phyloP scores from a whole-genome alignment of 129 eudicot species.

The Centella asiatica region DNA sequence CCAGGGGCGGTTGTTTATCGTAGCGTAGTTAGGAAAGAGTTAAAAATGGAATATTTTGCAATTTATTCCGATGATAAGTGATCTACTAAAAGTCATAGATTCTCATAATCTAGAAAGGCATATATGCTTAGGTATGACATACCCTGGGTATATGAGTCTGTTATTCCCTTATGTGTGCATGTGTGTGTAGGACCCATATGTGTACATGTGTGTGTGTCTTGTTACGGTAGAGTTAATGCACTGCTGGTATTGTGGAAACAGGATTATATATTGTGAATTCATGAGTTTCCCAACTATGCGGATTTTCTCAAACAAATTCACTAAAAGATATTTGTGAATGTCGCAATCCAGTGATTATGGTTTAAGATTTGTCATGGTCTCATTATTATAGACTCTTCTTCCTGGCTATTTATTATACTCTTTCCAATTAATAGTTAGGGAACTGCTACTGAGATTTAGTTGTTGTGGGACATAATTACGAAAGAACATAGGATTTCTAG shows the following conservation, averaged over 20 bases:
- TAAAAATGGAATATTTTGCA: too few relatives aligned
- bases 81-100: too few relatives aligned
- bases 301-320: neutral
- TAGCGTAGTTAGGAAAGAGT: too few relatives aligned
- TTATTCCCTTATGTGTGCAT: too few relatives aligned
- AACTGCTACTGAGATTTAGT: neutral
- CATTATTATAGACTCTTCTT: neutral
- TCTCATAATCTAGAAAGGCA: too few relatives aligned
- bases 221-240: neutral
- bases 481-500: neutral
- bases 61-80: too few relatives aligned
- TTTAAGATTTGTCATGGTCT: too few relatives aligned
- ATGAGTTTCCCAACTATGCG: neutral
- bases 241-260: neutral
- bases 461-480: neutral
- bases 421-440: neutral
- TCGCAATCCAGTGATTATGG: neutral
- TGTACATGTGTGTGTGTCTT: neutral
- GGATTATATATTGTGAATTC: neutral
- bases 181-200: neutral
- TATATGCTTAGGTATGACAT: too few relatives aligned
- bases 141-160: too few relatives aligned
- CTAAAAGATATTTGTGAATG: too few relatives aligned
- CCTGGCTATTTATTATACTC: neutral
- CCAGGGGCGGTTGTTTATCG: too few relatives aligned